A percentile compares a stretch with the other conserved stretches of the same genome.
Evolutionary conservation across 192 early-diverging fungal species (phyloP).

Genomic region (Martensiomyces pterosporus): DNA sequence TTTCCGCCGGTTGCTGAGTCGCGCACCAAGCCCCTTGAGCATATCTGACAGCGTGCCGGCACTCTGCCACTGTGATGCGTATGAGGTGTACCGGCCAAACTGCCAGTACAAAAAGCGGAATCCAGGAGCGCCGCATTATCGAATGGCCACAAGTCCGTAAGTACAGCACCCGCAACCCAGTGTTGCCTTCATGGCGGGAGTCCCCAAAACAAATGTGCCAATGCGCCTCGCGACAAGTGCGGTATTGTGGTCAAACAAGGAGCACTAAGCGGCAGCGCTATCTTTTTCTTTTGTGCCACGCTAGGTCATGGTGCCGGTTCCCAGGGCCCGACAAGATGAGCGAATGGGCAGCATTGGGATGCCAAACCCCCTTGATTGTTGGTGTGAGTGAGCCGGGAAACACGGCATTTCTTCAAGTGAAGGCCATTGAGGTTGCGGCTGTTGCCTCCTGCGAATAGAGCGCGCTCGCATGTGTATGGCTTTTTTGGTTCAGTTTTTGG

Average conservation of each 20-base stretch:
- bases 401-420: slow-evolving; percentile 16
- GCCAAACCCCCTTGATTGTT: slow-evolving; percentile 15
- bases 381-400: slow-evolving; percentile 29
- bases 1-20: slow-evolving; percentile 8
- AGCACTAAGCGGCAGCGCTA: too few relatives aligned
- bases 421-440: slow-evolving; percentile 9
- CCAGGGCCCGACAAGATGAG: slow-evolving; percentile 8
- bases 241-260: too few relatives aligned
- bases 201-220: too few relatives aligned
- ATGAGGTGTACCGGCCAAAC: slow-evolving; percentile 27
- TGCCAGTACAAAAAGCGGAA: slow-evolving; percentile 32
- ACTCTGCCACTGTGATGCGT: too few relatives aligned
- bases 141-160: slow-evolving; percentile 16
- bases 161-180: slow-evolving; percentile 2
- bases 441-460: too few relatives aligned
- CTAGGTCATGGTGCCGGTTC: slow-evolving; percentile 8
- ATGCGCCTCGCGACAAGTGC: too few relatives aligned
- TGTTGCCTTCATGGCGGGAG: neutral
- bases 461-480: too few relatives aligned
- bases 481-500: too few relatives aligned
- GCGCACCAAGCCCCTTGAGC: too few relatives aligned
- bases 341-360: neutral
- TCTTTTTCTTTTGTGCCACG: slow-evolving; percentile 1
- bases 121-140: slow-evolving; percentile 27
- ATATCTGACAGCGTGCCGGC: too few relatives aligned